Evolutionary conservation across 2,329 filamentous ascomycete species (phyloP), one percentile per base, ranked within the genome.

Genomic region (Leptographium lundbergii): DNA sequence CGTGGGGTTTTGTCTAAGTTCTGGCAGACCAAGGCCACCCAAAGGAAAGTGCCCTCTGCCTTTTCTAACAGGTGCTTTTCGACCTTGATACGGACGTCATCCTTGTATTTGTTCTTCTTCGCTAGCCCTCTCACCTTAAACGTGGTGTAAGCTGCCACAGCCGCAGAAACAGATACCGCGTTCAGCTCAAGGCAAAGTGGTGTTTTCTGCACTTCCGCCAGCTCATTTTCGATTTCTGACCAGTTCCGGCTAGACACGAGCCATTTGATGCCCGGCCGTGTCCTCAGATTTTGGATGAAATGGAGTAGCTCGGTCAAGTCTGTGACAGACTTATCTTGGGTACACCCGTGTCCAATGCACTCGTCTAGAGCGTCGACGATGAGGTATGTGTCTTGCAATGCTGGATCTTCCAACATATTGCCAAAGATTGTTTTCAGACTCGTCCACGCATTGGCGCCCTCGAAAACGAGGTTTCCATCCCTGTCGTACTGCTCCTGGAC

Each of bases 291-390:
- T 13, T 36, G 34, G 10, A 36, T 36, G 10, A 36, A 36, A 7
- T 13, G 10, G 9, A 36, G 34, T 4, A 36, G 34, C 9, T 36
- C 34, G 34, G 10, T 13, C 34, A 36, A 11, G 34, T 36, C 34
- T 7, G 34, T 36, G 9, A 7, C 10, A 3, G 34, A 13, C 34
- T 36, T 7, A 36, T 36, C 34, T 7, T 36, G 9, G 34, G 34
- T 36, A 7, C 34, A 13, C 10, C 10, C 10, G 10, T 11, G 9
- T 13, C 34, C 34, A 13, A 36, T 48, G 61, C 76, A 80, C 63
- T 80, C 75, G 60, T 81, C 75, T 0, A 80, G 72, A 2, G 72
- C 75, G 64, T 80, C 74, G 36, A 80, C 67, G 2, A 79, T 61
- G 4, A 79, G 53, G 61, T 71, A 72, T 0, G 67, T 69, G 0